These are phyloP conservation scores for Fonsecaea pedrosoi DNA, from an alignment of 2,329 filamentous ascomycete species.

Conservation along the genomic window DNA sequence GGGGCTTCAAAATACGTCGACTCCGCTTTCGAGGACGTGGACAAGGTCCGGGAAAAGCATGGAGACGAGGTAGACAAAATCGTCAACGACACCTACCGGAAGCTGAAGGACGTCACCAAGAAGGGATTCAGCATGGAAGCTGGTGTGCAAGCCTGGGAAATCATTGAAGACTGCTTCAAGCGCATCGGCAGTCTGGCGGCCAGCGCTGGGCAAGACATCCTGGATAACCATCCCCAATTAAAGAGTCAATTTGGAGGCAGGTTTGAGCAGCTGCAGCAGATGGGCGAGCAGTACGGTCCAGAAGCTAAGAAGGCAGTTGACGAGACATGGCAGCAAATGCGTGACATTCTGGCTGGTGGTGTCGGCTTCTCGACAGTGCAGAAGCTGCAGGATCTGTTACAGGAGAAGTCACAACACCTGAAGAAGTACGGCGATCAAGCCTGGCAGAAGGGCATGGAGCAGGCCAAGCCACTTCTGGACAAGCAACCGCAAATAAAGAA, in stretches of 20 bases:
- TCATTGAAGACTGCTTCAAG: conserved; percentile 67
- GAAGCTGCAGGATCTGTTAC: conserved; percentile 65
- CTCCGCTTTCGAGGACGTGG: conserved; percentile 72
- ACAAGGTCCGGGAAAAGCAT: conserved; percentile 71
- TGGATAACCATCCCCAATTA: conserved; percentile 75
- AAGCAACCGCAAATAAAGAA: conserved; percentile 79
- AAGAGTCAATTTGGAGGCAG: conserved; percentile 75
- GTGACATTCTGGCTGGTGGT: conserved; percentile 68
- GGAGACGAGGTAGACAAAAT: conserved; percentile 73
- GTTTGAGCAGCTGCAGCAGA: conserved; percentile 71
- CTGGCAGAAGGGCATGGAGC: conserved; percentile 73
- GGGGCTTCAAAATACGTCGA: conserved; percentile 74
- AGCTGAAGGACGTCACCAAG: conserved; percentile 68
- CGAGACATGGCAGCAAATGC: conserved; percentile 71
- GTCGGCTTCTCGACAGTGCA: conserved; percentile 60
- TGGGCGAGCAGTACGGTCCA: conserved; percentile 73
- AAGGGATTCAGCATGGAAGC: conserved; percentile 69
- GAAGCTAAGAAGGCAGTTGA: conserved; percentile 79
- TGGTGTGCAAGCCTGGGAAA: conserved; percentile 65
- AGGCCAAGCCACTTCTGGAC: conserved; percentile 74
- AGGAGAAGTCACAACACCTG: conserved; percentile 73
- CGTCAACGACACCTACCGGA: conserved; percentile 69
- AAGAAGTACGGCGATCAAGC: conserved; percentile 73
- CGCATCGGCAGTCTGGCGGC: conserved; percentile 67
- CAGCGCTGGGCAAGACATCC: conserved; percentile 68